Evolutionary conservation across 1,139 yeast genomes (phyloP), one percentile per base, ranked within the genome.

Genomic region (Meyerozyma elateridarum): DNA sequence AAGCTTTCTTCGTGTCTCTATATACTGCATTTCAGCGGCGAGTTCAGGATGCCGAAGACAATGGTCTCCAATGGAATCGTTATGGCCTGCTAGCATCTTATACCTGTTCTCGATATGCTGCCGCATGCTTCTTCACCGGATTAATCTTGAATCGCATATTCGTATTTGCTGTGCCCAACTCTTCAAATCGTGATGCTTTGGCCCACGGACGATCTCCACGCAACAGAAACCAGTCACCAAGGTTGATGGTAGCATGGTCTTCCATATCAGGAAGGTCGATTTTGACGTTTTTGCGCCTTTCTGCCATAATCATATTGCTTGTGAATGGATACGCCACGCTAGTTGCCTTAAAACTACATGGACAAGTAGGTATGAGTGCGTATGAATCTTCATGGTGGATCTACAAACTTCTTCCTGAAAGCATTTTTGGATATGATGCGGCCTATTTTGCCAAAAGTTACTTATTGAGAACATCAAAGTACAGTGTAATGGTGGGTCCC

Each of bases 401-500:
- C 22, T 46, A 39, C 21, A 26, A 20, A 9, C 20, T 47, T 6
- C 32, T 51, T 16, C 54, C 54, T 1, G 44, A 44, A 14, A 17
- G 33, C 18, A 36, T 49, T 13, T 68, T 66, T 40, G 56, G 54
- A 9, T 72, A 70, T 42, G 60, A 65, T 35, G 46, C 55, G 4
- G 53, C 42, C 4, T 36, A 41, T 12, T 59, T 51, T 36, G 50
- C 52, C 20, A 39, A 41, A 8, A 32, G 46, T 15, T 37, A 49
- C 24, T 69, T 65, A 42, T 57, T 71, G 64, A 29, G 28, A 15
- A 57, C 68, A 16, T 64, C 66, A 0, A 36, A 37, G 12, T 34
- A 41, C 9, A 61, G 51, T 36, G 65, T 64, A 5, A 54, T 56
- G 46, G 46, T 62, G 5, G 80, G 79, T 1, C 81, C 82, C 9